Base-by-base conservation (phyloP, 768 basidiomycete genomes). In the Psilocybe azurescens region DNA sequence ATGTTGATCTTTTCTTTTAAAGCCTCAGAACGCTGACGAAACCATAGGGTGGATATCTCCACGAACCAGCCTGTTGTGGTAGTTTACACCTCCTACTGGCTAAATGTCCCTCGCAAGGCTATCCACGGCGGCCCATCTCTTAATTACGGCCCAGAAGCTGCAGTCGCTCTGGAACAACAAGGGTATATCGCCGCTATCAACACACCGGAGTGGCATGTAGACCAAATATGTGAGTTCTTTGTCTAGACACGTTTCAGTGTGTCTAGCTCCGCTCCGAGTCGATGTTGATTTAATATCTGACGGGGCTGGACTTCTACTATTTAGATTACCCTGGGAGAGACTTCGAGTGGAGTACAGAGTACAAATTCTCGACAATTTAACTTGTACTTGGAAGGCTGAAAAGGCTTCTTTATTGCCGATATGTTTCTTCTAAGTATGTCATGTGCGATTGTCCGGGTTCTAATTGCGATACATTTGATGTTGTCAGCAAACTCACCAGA, bases 141-240 rank as follows among this genome's bases (percentile, higher is more conserved):
- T 14, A 76, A 72, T 13, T 86, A 85, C 67, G 74, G 73, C 2
- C 72, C 66, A 39, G 80, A 73, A 65, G 74, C 78, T 46, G 83
- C 81, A 0, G 78, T 85, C 14, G 84, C 82, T 0, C 79, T 86
- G 55, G 84, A 86, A 65, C 83, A 84, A 64, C 76, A 83, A 65
- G 82, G 83, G 7, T 82, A 81, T 62, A 74, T 86, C 48, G 84
- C 81, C 68, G 84, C 84, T 10, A 84, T 86, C 56, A 83, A 86
- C 61, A 83, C 79, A 4, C 85, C 85, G 0, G 80, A 85, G 67
- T 86, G 82, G 82, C 72, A 73, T 16, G 75, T 83, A 2, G 78
- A 86, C 68, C 82, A 85, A 64, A 84, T 86, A 50, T 82, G 82
- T 84, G 63, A 66, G 83, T 76, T 36, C 36, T 56, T 30, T 14